These are phyloP conservation scores for Paraphaeosphaeria sporulosa DNA, from an alignment of 2,329 filamentous ascomycete genomes.

Conservation along the genomic window DNA sequence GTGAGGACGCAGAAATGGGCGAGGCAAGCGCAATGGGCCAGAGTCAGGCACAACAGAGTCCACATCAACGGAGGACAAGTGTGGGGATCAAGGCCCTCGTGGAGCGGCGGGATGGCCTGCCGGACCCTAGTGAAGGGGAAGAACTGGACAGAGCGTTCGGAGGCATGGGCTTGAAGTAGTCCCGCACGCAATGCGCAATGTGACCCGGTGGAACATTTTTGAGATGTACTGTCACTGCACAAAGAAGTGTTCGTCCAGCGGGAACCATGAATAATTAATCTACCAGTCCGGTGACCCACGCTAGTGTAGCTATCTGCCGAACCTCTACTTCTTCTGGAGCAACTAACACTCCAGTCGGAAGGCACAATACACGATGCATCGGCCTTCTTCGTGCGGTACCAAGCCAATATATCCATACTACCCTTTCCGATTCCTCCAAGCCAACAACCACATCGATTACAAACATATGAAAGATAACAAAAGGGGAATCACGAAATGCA, in stretches of 20 bases:
- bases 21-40: conserved; percentile 48
- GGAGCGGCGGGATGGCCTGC: conserved; percentile 47
- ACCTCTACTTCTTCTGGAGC: conserved; percentile 17
- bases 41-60: background rate
- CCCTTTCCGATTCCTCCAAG: conserved; percentile 16
- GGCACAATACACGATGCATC: conserved; percentile 6
- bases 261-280: conserved; percentile 39
- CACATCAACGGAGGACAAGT: conserved; percentile 21
- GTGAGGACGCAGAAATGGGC: conserved; percentile 42
- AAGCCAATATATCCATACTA: conserved; percentile 18
- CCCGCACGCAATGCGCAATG: no score
- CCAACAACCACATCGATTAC: conserved; percentile 37
- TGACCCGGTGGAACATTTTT: background rate
- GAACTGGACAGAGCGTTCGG: conserved; percentile 70
- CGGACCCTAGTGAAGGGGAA: conserved; percentile 64
- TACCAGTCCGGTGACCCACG: conserved; percentile 31
- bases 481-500: conserved; percentile 52
- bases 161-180: conserved; percentile 65
- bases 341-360: conserved; percentile 5
- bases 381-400: conserved; percentile 10
- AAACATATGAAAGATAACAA: conserved; percentile 50
- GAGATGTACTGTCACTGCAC: background rate
- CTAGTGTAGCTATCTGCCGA: conserved; percentile 14
- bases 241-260: conserved; percentile 26
- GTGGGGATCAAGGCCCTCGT: conserved; percentile 33